Base-by-base conservation (phyloP, 1,139 yeast species). In the Magnusiomyces ingens region DNA sequence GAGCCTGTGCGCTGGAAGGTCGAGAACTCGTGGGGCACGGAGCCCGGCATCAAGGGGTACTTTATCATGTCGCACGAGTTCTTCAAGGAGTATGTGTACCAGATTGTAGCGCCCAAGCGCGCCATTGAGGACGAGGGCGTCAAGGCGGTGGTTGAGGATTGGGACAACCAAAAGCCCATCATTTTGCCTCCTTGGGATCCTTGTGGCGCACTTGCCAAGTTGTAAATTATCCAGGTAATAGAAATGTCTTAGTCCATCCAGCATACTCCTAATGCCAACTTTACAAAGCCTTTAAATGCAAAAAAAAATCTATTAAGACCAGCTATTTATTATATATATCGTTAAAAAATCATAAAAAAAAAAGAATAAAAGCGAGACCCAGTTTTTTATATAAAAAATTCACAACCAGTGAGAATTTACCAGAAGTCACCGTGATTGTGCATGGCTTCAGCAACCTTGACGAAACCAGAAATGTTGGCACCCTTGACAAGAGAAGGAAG, bases 391-490 rank as follows among this genome's bases (percentile, higher is more conserved):
- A 13, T 37, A 13, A 19, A 19, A 15, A 15, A n/a, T 37, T 15
- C 21, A 40, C 17, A 11, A 19, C 17, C 21, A 15, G 21, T 40
- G 17, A 19, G 13, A 21, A 41, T 57, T 65, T 67, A 73, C 68
- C 69, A 73, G 64, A 71, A 91, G 67, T 91, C 97, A 79, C 98
- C 99, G 74, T 88, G 96, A 79, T 81, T 95, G 71, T 85, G 85
- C 98, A 93, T 93, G 66, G 97, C 98, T 66, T 88, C 94, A 64
- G 96, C 97, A 67, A 93, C 98, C 82, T 91, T 91, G 71, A 90
- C 83, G 82, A 91, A 93, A 73, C 98, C 97, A 62, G 98, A 97
- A 77, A 93, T 85, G 84, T 93, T 93, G 67, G 98, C 98, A 77
- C 99, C 99, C 80, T 88, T 88, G 66, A 91, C 95, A 70, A 93